These are phyloP conservation scores for Combretum micranthum DNA, from an alignment of 345 rosid species.

Conservation along the genomic window DNA sequence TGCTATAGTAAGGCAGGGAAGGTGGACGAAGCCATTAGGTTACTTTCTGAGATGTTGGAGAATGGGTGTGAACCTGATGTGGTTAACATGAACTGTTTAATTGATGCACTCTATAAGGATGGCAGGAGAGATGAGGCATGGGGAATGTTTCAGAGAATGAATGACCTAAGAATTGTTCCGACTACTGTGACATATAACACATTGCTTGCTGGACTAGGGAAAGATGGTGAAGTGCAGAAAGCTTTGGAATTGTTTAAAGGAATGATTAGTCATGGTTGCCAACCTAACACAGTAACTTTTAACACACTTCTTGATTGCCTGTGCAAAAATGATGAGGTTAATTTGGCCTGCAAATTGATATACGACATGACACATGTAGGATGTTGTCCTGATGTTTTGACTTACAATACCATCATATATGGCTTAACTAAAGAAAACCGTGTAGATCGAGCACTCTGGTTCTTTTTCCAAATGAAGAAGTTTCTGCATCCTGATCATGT, in stretches of 20 bases:
- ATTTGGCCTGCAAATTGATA: conserved; percentile 60
- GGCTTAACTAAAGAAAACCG: conserved; percentile 59
- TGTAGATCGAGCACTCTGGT: conserved; percentile 55
- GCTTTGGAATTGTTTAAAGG: conserved; percentile 51
- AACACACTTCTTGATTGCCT: conserved; percentile 87
- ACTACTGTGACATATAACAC: conserved; percentile 84
- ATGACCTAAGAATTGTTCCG: conserved; percentile 68
- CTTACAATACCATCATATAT: conserved; percentile 73
- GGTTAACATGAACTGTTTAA: conserved; percentile 70
- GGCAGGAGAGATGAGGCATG: conserved; percentile 71
- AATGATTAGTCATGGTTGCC: conserved; percentile 53
- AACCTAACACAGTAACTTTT: conserved; percentile 71
- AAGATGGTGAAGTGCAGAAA: conserved; percentile 54
- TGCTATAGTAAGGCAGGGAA: conserved; percentile 71
- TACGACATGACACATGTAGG: conserved; percentile 49
- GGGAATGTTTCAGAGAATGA: conserved; percentile 63
- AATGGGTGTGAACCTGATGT: conserved; percentile 68
- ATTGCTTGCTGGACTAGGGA: conserved; percentile 69
- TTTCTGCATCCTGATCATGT: conserved; percentile 64
- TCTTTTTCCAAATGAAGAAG: conserved; percentile 90
- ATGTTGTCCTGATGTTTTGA: conserved; percentile 70
- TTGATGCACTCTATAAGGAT: conserved; percentile 70
- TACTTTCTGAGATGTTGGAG: conserved; percentile 69
- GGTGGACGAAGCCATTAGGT: conserved; percentile 68
- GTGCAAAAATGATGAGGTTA: conserved; percentile 79